Evolutionary conservation across 2,329 filamentous ascomycete species (phyloP).

Genomic region (Bipolaris oryzae): DNA sequence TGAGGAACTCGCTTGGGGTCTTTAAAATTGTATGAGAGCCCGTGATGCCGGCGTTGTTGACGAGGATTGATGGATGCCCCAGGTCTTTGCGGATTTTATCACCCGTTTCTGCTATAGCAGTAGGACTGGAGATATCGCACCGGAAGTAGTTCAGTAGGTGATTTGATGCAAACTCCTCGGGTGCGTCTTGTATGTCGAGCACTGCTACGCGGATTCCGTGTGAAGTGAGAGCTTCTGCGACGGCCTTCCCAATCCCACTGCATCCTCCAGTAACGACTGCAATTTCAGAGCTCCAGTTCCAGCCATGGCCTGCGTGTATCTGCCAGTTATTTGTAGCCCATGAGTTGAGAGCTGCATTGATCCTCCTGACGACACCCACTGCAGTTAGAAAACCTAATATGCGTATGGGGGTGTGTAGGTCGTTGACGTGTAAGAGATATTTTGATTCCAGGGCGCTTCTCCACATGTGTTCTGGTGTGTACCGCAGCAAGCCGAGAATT

Average conservation of each 20-base stretch:
- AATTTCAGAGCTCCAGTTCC: slow-evolving; percentile 24
- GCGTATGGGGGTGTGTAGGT: not conserved
- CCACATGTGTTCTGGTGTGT: slow-evolving; percentile 1
- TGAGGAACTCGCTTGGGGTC: slow-evolving; percentile 4
- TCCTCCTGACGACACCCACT: not conserved
- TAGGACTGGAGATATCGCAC: slow-evolving; percentile 23
- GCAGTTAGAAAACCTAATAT: slow-evolving; percentile 4
- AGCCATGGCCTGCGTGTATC: slow-evolving; percentile 8
- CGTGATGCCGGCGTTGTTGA: slow-evolving; percentile 33
- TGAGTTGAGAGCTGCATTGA: slow-evolving; percentile 8
- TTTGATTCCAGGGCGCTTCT: not conserved
- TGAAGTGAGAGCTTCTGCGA: slow-evolving; percentile 17
- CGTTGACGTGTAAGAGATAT: not conserved
- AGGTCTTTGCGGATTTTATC: slow-evolving; percentile 14
- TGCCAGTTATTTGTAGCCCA: slow-evolving; percentile 14
- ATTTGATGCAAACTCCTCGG: slow-evolving; percentile 11
- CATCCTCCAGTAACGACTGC: slow-evolving; percentile 26
- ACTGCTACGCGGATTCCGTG: slow-evolving; percentile 20
- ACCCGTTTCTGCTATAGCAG: slow-evolving; percentile 13
- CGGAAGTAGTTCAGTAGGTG: slow-evolving; percentile 20
- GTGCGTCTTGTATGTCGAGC: slow-evolving; percentile 19
- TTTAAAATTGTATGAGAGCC: slow-evolving; percentile 17
- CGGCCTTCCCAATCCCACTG: slow-evolving; percentile 21
- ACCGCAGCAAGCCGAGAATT: slow-evolving; percentile 5
- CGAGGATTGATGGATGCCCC: slow-evolving; percentile 25